Conservation (phyloP, 2,329 filamentous ascomycete genomes). For the Berkeleyomyces basicola region DNA sequence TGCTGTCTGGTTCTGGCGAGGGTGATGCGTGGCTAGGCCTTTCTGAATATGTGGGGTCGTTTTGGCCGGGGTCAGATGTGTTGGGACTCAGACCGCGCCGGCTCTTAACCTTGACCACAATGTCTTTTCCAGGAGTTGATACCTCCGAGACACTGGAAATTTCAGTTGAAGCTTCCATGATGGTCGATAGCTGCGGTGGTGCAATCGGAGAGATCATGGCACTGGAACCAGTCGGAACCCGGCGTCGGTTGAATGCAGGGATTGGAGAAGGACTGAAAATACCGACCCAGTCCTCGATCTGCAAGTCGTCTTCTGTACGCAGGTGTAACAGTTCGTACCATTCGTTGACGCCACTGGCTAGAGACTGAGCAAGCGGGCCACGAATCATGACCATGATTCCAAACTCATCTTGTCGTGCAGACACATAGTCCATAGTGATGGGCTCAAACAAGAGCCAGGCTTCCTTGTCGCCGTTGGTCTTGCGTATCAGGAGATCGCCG, state of each 20-base stretch:
- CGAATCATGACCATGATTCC: constrained; percentile 80
- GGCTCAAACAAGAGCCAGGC: constrained; percentile 85
- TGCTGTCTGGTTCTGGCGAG: constrained; percentile 16
- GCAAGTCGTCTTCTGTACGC: constrained; percentile 56
- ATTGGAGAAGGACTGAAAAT: constrained; percentile 46
- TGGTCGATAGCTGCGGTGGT: constrained; percentile 9
- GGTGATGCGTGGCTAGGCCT: background rate
- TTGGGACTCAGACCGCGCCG: constrained; percentile 8
- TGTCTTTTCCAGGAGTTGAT: background rate
- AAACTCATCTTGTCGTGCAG: constrained; percentile 57
- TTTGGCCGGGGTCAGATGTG: background rate
- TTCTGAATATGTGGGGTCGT: background rate
- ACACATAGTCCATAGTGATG: constrained; percentile 54
- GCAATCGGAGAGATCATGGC: background rate
- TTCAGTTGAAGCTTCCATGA: constrained; percentile 9
- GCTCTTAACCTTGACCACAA: constrained; percentile 10
- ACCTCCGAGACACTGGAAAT: constrained; percentile 7
- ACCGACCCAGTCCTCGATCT: constrained; percentile 71
- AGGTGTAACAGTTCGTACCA: constrained; percentile 82
- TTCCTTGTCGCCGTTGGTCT: constrained; percentile 58
- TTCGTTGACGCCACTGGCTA: constrained; percentile 38
- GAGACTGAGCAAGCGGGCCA: constrained; percentile 25
- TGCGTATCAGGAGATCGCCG: constrained; percentile 83
- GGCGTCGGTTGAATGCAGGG: constrained; percentile 26
- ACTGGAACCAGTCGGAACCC: constrained; percentile 18